A percentile compares a stretch with the other conserved stretches of the same genome.
Conservation (phyloP, 1,139 yeast species). For the Candida buenavistaensis region DNA sequence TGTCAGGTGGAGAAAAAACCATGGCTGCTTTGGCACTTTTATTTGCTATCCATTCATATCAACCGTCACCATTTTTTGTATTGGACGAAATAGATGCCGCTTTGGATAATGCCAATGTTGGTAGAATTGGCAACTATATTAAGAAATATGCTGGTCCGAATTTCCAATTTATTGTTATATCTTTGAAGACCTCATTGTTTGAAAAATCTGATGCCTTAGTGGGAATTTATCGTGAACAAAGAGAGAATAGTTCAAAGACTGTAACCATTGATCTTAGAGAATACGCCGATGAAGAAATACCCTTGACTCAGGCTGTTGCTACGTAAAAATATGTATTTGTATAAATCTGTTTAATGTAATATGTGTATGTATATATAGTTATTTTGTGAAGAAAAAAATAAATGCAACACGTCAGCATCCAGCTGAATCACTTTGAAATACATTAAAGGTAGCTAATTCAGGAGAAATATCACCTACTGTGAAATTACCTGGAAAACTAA, state of each 20-base stretch:
- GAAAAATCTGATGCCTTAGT: slow-evolving; percentile 89
- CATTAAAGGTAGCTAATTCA: neutral
- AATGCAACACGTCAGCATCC: no score
- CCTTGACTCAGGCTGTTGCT: slow-evolving; percentile 15
- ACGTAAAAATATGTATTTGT: neutral
- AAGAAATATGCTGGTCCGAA: slow-evolving; percentile 72
- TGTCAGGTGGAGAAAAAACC: slow-evolving; percentile 97
- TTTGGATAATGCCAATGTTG: slow-evolving; percentile 84
- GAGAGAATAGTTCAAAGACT: slow-evolving; percentile 71
- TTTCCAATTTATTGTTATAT: slow-evolving; percentile 91
- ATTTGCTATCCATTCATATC: slow-evolving; percentile 87
- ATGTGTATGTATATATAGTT: neutral
- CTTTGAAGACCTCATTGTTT: slow-evolving; percentile 83
- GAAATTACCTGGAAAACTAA: neutral
- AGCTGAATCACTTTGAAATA: no score
- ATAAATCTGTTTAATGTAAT: neutral
- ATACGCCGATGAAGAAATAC: slow-evolving; percentile 47
- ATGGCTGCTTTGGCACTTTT: slow-evolving; percentile 92
- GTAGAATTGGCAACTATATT: slow-evolving; percentile 81
- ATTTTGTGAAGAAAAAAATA: no score
- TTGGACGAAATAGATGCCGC: slow-evolving; percentile 98
- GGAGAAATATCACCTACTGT: neutral
- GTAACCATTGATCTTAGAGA: slow-evolving; percentile 70
- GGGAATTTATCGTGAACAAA: slow-evolving; percentile 89
- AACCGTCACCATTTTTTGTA: slow-evolving; percentile 94